Evolutionary conservation across 2,329 filamentous ascomycete genomes (phyloP), one percentile per base, ranked within the genome.

Genomic region (Lithohypha guttulata): DNA sequence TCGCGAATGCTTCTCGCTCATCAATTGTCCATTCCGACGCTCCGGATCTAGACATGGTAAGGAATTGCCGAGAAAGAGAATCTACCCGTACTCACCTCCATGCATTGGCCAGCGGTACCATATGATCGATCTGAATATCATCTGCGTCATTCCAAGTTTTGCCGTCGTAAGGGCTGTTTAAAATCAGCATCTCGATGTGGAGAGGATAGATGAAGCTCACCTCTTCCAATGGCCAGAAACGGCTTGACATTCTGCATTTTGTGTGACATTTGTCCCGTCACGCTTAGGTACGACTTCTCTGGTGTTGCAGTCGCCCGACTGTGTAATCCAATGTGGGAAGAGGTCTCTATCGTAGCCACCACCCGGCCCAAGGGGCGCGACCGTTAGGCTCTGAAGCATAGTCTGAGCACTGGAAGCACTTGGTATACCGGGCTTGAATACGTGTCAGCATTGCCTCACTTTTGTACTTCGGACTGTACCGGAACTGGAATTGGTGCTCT

Each of bases 111-210:
- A 93, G 58, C 1, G 84, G 83, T 2, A 93, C 81, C 61, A 91
- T 69, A 57, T 91, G 84, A 57, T 91, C 84, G 43, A 91, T 89
- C 50, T 89, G 82, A 1, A 91, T 58, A 50, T 87, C 80, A 13
- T 68, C 71, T 1, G 81, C 73, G 1, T 66, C 63, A 0, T 74
- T 79, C 79, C 80, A 85, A 1, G 68, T 75, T 0, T 64, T 77
- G 11, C 81, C 82, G 53, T 89, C 84, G 55, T 82, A 91, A 0
- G 81, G 79, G 23, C 73, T 28, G 9, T 10, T n/a, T n/a, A n/a
- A n/a, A 79, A 27, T 57, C 26, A 28, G 9, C 9, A 14, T 28
- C 15, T 28, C 26, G 15, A 4, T 4, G 4, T 28, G 9, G 4
- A 6, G 26, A n/a, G 26, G 6, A 10, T 6, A 28, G 26, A n/a